Base-by-base conservation (phyloP, 306 rosid genomes). In the Gleditsia sinensis region DNA sequence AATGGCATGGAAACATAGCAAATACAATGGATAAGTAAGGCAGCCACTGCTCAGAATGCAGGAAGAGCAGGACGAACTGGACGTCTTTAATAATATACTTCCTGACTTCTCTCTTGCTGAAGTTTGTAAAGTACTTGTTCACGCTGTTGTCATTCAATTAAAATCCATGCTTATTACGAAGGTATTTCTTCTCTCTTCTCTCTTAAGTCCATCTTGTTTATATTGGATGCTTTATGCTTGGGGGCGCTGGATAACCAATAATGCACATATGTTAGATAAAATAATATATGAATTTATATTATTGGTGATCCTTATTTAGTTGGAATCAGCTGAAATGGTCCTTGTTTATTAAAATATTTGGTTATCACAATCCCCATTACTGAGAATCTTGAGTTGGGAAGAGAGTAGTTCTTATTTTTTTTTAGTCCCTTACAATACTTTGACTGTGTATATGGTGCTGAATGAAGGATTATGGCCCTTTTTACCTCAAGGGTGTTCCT, bases 31-130 rank as follows among this genome's bases (percentile, higher is more conserved):
- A 88, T 91, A 81, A 94, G 98, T 34, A 91, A 94, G 91, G 98
- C 98, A 56, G 91, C 98, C 5, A 91, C 98, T 23, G 85, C 91
- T 74, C 98, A 94, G 77, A 94, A 95, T 72, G 86, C 92, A 17
- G 96, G 97, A 25, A 81, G 95, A 86, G 92, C 97, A 25, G 95
- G 97, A 84, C 88, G 98, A 85, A 94, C 93, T n/a, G 95, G 89
- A 75, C 95, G 98, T 77, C 39, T 94, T 74, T 61, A 83, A 55
- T 73, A 94, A 91, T 66, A 81, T 80, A 70, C 83, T 90, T 49
- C 86, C 88, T 40, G 96, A 86, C 13, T 86, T 83, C 76, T 87
- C 97, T 57, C 89, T 84, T 42, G 89, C 98, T 21, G 96, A 91
- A 86, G 86, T 94, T 81, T 86, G 84, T 64, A 91, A 84, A 87